Conservation (phyloP, 192 early-diverging fungal species). For the Podila minutissima region DNA sequence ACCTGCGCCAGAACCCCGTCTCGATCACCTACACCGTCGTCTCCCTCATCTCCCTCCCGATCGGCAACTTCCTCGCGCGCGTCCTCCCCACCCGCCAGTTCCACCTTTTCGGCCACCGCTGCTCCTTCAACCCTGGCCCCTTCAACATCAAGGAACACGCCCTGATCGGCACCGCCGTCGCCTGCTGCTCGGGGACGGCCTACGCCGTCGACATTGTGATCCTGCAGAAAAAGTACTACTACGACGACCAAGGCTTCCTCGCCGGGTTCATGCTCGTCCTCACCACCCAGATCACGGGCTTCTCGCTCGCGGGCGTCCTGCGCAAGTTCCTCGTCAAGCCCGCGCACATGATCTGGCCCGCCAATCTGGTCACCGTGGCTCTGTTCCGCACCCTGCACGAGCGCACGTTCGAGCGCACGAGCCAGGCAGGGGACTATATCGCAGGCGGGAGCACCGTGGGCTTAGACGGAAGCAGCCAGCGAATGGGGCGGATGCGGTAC, state of each 20-base stretch:
- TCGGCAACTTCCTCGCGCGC: conserved; percentile 35
- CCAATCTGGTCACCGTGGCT: conserved; percentile 57
- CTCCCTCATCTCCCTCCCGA: conserved; percentile 21
- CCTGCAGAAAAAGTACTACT: conserved; percentile 54
- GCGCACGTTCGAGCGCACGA: conserved; percentile 47
- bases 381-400: conserved; percentile 48
- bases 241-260: conserved; percentile 39
- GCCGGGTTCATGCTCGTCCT: conserved; percentile 55
- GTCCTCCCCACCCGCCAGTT: conserved; percentile 26
- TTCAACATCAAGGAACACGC: conserved; percentile 67
- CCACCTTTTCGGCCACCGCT: background rate
- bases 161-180: conserved; percentile 48
- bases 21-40: conserved; percentile 22
- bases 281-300: conserved; percentile 66
- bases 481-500: conserved; percentile 16
- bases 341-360: conserved; percentile 71
- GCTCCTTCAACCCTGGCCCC: conserved; percentile 59
- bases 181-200: conserved; percentile 35
- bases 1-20: conserved; percentile 46
- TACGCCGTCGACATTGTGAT: conserved; percentile 58
- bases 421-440: background rate
- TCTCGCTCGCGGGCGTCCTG: conserved; percentile 63
- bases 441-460: background rate
- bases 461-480: background rate
- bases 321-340: conserved; percentile 67